A percentile compares a stretch with the other conserved stretches of the same genome.
phyloP scores from a whole-genome alignment of 129 eudicot species.

The Tanacetum coccineum region DNA sequence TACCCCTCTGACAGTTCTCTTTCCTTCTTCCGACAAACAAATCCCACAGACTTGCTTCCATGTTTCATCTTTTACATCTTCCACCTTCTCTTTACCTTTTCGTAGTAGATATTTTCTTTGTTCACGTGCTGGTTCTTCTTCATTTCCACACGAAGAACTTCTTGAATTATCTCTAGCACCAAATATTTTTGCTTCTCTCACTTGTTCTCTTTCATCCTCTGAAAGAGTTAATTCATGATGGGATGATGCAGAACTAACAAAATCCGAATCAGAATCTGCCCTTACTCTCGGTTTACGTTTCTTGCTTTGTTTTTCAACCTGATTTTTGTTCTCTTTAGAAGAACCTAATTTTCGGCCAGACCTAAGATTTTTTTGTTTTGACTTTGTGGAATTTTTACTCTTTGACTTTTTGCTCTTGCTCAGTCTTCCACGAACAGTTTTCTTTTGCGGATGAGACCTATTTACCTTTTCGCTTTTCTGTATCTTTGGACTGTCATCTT shows the following conservation, averaged over 20 bases:
- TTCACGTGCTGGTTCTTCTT: slow-evolving; percentile 32
- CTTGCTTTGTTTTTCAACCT: slow-evolving; percentile 29
- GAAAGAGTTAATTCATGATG: slow-evolving; percentile 79
- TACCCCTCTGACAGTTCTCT: slow-evolving; percentile 63
- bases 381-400: slow-evolving; percentile 35
- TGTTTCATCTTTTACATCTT: slow-evolving; percentile 44
- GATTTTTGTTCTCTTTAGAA: slow-evolving; percentile 14
- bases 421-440: slow-evolving; percentile 20
- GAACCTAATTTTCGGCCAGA: slow-evolving; percentile 24
- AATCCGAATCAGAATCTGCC: slow-evolving; percentile 63
- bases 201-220: slow-evolving; percentile 95
- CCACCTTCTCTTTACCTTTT: slow-evolving; percentile 82
- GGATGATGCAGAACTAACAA: slow-evolving; percentile 54
- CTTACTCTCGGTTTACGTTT: slow-evolving; percentile 37
- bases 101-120: slow-evolving; percentile 47
- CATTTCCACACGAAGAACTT: slow-evolving; percentile 41
- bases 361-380: slow-evolving; percentile 31
- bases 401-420: slow-evolving; percentile 39
- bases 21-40: slow-evolving; percentile 87
- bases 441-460: slow-evolving; percentile 30
- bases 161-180: slow-evolving; percentile 49
- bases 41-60: slow-evolving; percentile 95
- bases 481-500: slow-evolving; percentile 42
- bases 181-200: slow-evolving; percentile 58
- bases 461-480: slow-evolving; percentile 35